Evolutionary conservation across 192 early-diverging fungal genomes (phyloP).

Genomic region (Phycomyces nitens): DNA sequence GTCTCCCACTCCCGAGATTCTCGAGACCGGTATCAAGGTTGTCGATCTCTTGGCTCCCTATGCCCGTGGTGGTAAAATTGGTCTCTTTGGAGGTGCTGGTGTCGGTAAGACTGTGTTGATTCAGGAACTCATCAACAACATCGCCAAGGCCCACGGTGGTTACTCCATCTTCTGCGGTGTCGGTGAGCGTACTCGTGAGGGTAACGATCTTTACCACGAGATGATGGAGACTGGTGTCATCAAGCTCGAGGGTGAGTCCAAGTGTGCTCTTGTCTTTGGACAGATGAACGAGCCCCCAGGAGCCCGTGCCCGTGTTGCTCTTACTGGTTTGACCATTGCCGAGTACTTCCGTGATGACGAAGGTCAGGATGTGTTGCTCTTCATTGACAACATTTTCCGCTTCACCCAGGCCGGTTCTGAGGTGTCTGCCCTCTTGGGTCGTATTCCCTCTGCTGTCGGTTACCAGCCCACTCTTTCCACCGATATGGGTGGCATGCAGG

Average conservation of each 20-base stretch:
- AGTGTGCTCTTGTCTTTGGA: conserved; percentile 95
- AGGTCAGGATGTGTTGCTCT: conserved; percentile 98
- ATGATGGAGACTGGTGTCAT: conserved; percentile 76
- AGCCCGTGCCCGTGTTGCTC: conserved; percentile 97
- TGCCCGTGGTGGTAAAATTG: conserved; percentile 97
- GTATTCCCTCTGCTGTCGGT: conserved; percentile 99
- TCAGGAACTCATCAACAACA: conserved; percentile 99
- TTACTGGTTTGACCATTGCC: conserved; percentile 97
- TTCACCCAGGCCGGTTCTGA: conserved; percentile 99
- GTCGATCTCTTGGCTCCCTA: conserved; percentile 98
- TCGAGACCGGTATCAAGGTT: conserved; percentile 99
- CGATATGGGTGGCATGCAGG: conserved; percentile 99
- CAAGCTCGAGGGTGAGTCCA: conserved; percentile 90
- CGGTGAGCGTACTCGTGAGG: conserved; percentile 98
- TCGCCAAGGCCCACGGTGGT: conserved; percentile 98
- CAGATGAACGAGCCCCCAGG: conserved; percentile 99
- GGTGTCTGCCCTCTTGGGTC: conserved; percentile 97
- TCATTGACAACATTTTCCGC: conserved; percentile 99
- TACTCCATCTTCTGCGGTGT: conserved; percentile 98
- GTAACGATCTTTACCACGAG: conserved; percentile 84
- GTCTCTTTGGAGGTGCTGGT: conserved; percentile 98
- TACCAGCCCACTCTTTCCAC: conserved; percentile 99
- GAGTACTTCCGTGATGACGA: conserved; percentile 99
- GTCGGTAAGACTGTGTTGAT: conserved; percentile 99
- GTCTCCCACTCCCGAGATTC: conserved; percentile 89